phyloP scores from a whole-genome alignment of 345 rosid genomes.

The Hibiscus syriacus region DNA sequence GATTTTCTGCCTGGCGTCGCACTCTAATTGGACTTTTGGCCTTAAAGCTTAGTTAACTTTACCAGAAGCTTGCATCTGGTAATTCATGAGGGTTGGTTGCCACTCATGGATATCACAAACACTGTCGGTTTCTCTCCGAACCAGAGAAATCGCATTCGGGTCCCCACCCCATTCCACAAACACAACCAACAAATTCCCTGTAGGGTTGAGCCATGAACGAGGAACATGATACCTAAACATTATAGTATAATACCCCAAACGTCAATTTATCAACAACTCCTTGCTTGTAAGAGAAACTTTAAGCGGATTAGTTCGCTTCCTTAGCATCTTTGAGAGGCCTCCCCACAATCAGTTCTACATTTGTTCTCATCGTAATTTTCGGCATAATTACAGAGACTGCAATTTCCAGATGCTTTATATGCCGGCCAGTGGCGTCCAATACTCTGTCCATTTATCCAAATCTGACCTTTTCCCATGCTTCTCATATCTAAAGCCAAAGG shows the following conservation, averaged over 20 bases:
- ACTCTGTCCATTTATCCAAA: slow-evolving; percentile 91
- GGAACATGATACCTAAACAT: slow-evolving; percentile 83
- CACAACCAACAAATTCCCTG: no score
- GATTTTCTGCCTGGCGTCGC: slow-evolving; percentile 79
- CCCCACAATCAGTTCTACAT: slow-evolving; percentile 78
- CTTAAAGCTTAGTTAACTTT: slow-evolving; percentile 68
- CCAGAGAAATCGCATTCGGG: slow-evolving; percentile 76
- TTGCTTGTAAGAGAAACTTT: background rate
- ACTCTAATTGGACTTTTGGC: slow-evolving; percentile 82
- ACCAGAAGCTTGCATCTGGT: slow-evolving; percentile 75
- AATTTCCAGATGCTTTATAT: slow-evolving; percentile 69
- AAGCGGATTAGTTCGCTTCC: background rate
- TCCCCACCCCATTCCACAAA: slow-evolving; percentile 99
- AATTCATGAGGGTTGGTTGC: slow-evolving; percentile 88
- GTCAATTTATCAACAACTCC: slow-evolving; percentile 5
- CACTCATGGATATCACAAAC: slow-evolving; percentile 87
- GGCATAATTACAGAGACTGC: slow-evolving; percentile 54
- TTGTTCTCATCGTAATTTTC: slow-evolving; percentile 72
- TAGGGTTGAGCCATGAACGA: no score
- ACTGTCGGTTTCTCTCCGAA: slow-evolving; percentile 72
- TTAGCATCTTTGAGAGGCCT: slow-evolving; percentile 94
- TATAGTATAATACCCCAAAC: background rate
- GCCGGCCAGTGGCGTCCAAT: slow-evolving; percentile 95
- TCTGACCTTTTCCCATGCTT: slow-evolving; percentile 95
- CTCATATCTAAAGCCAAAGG: slow-evolving; percentile 90